Evolutionary conservation across 129 eudicot species (phyloP).

Genomic region (Pulicaria dysenterica): DNA sequence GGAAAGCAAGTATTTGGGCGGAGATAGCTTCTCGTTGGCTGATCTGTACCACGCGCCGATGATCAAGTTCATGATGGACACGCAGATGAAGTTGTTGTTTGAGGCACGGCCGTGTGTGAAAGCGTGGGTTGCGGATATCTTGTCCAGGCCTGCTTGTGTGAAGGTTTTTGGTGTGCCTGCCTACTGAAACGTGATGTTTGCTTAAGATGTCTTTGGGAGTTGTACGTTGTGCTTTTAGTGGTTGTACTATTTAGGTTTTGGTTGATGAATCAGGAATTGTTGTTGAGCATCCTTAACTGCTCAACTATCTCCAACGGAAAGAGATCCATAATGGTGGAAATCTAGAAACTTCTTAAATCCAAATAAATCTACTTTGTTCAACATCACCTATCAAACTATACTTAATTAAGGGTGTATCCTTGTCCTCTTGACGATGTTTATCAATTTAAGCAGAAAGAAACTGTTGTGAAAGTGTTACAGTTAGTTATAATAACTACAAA

Average conservation of each 20-base stretch:
- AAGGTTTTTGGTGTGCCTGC: constrained; percentile 41
- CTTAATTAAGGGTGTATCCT: too few species aligned
- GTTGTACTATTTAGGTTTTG: not conserved
- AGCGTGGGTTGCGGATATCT: constrained; percentile 50
- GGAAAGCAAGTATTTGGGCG: constrained; percentile 61
- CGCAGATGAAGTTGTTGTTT: constrained; percentile 37
- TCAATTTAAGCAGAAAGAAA: too few species aligned
- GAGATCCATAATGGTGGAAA: not conserved
- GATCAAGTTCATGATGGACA: constrained; percentile 45
- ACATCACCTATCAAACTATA: not conserved
- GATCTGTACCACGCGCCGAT: constrained; percentile 57
- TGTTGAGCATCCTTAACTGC: not conserved
- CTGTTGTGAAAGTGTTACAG: too few species aligned
- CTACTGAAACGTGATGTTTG: not conserved
- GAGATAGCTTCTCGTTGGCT: constrained; percentile 51
- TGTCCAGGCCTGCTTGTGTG: constrained; percentile 62
- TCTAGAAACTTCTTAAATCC: not conserved
- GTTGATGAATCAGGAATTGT: not conserved
- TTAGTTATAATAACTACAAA: too few species aligned
- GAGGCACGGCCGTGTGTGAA: constrained; percentile 45
- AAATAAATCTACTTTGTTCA: too few species aligned
- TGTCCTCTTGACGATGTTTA: too few species aligned
- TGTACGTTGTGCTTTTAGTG: not conserved
- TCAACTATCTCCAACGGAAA: not conserved
- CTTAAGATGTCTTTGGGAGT: not conserved